Conservation (phyloP, 1,139 yeast genomes). For the Casaregolazyma suthepensis region DNA sequence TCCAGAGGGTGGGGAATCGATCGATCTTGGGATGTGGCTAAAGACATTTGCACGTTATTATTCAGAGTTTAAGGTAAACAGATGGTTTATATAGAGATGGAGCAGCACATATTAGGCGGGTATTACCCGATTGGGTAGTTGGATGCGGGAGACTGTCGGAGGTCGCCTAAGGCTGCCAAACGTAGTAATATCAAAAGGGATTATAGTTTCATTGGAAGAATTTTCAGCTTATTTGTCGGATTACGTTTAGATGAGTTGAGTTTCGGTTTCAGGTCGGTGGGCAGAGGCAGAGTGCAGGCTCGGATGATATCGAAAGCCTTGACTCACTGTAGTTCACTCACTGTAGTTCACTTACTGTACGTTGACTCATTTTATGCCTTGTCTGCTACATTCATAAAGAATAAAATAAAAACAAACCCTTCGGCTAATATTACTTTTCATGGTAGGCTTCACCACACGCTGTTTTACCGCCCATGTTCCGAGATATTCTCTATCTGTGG, state of each 20-base stretch:
- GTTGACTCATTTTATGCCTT: too few relatives aligned
- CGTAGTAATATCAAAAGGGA: not conserved
- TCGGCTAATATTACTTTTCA: too few relatives aligned
- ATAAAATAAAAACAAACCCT: too few relatives aligned
- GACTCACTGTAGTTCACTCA: too few relatives aligned
- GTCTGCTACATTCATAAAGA: too few relatives aligned
- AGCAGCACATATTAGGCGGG: not conserved
- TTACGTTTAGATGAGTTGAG: too few relatives aligned
- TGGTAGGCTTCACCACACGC: not conserved
- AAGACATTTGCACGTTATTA: not conserved
- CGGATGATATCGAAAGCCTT: too few relatives aligned
- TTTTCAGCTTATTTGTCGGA: too few relatives aligned
- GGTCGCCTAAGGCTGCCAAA: not conserved
- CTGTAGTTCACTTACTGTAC: too few relatives aligned
- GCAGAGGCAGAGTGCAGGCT: too few relatives aligned
- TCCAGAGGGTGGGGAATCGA: slow-evolving; percentile 51
- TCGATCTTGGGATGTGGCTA: not conserved
- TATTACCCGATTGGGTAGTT: not conserved
- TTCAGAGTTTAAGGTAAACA: not conserved
- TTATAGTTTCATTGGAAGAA: not conserved
- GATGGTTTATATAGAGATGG: not conserved
- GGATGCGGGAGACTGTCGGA: not conserved
- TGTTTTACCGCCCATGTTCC: not conserved
- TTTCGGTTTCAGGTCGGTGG: too few relatives aligned
- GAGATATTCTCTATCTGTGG: not conserved